A percentile compares a stretch with the other conserved stretches of the same genome.
Evolutionary conservation across 1,284 basidiomycete genomes (phyloP).

Genomic region (Cutaneotrichosporon cutaneum): DNA sequence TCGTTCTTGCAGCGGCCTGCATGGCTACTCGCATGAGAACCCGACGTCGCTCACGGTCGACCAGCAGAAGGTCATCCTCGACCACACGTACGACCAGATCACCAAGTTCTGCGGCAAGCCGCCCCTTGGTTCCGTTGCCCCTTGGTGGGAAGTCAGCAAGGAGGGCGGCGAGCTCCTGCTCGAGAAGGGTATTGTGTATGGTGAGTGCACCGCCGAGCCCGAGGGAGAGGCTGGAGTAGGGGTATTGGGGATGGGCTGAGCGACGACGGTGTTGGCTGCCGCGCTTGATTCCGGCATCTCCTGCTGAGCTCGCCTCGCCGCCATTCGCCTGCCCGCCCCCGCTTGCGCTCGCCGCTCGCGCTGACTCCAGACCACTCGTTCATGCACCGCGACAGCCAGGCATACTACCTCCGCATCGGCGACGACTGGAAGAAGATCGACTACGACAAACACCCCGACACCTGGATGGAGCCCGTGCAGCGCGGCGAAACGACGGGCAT

Average conservation of each 20-base stretch:
- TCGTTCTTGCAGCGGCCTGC: no score
- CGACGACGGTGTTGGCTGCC: no score
- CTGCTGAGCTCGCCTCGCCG: no score
- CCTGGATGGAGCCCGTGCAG: conserved; percentile 73
- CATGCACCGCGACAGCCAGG: conserved; percentile 60
- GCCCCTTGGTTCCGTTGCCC: conserved; percentile 67
- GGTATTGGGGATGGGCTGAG: background rate
- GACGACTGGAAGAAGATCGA: conserved; percentile 75
- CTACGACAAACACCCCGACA: conserved; percentile 61
- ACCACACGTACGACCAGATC: conserved; percentile 65
- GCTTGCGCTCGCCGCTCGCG: background rate
- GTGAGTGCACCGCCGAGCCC: conserved; percentile 46
- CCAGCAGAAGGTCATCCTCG: conserved; percentile 70
- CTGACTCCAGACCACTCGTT: conserved; percentile 58
- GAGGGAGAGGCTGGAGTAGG: background rate
- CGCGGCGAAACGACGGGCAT: conserved; percentile 66
- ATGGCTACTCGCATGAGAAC: conserved; percentile 76
- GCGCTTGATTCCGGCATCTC: background rate
- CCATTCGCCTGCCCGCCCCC: background rate
- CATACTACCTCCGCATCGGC: conserved; percentile 68
- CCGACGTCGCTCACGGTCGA: conserved; percentile 63
- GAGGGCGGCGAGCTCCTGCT: conserved; percentile 68
- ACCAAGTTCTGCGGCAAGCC: conserved; percentile 67
- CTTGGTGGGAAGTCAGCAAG: conserved; percentile 75
- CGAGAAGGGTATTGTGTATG: conserved; percentile 73